These are phyloP conservation scores for Panicum hallii DNA, from an alignment of 202 grass and related monocot genomes.

Conservation along the genomic window DNA sequence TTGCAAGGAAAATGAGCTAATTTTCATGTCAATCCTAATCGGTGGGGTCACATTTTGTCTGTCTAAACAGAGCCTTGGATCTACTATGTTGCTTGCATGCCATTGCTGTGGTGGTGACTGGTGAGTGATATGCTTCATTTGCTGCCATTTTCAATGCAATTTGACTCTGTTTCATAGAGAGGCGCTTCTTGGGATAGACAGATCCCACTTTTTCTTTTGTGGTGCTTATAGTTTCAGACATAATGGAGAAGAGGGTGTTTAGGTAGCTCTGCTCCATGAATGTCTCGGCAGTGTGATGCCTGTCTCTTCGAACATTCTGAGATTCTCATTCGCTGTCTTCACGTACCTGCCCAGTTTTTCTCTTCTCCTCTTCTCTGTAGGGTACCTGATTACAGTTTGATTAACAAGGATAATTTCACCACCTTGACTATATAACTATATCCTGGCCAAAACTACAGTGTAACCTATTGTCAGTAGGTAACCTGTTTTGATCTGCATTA, in stretches of 20 bases:
- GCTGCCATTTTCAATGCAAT: background rate
- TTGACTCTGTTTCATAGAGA: background rate
- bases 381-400: background rate
- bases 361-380: background rate
- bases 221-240: background rate
- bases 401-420: background rate
- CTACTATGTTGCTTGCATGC: background rate
- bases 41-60: background rate
- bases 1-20: background rate
- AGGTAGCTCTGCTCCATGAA: constrained; percentile 62
- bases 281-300: constrained; percentile 11
- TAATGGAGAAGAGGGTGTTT: constrained; percentile 39
- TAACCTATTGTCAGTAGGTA: background rate
- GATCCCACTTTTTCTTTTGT: background rate
- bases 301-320: constrained; percentile 25
- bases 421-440: background rate
- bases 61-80: background rate
- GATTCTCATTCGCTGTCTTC: constrained; percentile 39
- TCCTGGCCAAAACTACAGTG: background rate
- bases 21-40: background rate
- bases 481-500: background rate
- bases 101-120: background rate
- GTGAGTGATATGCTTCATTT: background rate
- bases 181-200: background rate
- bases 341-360: background rate